phyloP scores from a whole-genome alignment of 805 yeast species.

The Hyphopichia homilentoma region DNA sequence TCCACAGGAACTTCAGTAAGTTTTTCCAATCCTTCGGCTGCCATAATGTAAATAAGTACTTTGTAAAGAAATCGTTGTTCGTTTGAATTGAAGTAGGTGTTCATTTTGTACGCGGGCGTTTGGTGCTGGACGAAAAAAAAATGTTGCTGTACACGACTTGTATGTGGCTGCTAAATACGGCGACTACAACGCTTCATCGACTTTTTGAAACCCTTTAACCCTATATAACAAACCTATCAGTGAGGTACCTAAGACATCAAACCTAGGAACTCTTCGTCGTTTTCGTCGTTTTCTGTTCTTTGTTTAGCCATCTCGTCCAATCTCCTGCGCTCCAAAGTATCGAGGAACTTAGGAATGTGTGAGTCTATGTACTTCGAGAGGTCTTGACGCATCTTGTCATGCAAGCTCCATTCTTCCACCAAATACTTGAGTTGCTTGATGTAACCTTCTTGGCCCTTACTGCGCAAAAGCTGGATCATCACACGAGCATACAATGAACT shows the following conservation, averaged over 20 bases:
- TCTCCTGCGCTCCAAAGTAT: slow-evolving; percentile 19
- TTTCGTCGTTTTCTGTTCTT: slow-evolving; percentile 21
- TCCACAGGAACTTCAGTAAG: slow-evolving; percentile 84
- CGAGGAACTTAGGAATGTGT: slow-evolving; percentile 16
- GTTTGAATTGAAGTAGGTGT: slow-evolving; percentile 1
- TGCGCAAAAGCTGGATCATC: slow-evolving; percentile 23
- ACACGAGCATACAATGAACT: slow-evolving; percentile 14
- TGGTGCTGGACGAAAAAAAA: too few relatives aligned
- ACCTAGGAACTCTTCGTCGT: slow-evolving; percentile 30
- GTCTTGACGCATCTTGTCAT: slow-evolving; percentile 21
- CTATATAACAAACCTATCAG: too few relatives aligned
- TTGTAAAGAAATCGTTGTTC: too few relatives aligned
- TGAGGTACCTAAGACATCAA: slow-evolving; percentile 15
- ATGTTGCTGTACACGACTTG: too few relatives aligned
- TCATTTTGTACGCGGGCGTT: neutral
- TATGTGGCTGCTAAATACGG: neutral
- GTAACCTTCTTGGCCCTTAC: slow-evolving; percentile 22
- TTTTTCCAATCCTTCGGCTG: slow-evolving; percentile 65
- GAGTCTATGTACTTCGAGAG: slow-evolving; percentile 18
- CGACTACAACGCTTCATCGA: slow-evolving; percentile 4
- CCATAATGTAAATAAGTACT: slow-evolving; percentile 37
- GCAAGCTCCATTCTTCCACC: slow-evolving; percentile 35
- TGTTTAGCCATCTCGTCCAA: slow-evolving; percentile 20
- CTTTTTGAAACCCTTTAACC: too few relatives aligned
- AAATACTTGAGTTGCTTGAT: slow-evolving; percentile 28